phyloP scores from a whole-genome alignment of 2,329 filamentous ascomycete species.

The Fusarium sp. region DNA sequence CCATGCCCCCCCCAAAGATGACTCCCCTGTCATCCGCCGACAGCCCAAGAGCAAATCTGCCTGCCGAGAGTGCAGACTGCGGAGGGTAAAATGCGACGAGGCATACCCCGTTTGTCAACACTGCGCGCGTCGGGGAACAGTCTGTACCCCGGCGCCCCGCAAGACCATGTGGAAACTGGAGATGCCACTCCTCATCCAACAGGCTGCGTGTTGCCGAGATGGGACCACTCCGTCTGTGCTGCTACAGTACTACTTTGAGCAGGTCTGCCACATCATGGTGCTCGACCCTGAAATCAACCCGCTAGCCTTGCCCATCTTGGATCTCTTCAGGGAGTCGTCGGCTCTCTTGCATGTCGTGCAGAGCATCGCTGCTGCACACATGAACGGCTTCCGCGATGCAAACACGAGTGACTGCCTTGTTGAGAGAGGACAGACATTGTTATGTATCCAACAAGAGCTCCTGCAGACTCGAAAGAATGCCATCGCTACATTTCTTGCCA shows the following conservation, averaged over 20 bases:
- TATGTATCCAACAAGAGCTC: neutral
- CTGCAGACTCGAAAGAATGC: neutral
- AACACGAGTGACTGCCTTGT: neutral
- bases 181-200: neutral
- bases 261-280: neutral
- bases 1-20: neutral
- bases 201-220: neutral
- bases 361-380: neutral
- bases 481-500: neutral
- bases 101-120: neutral
- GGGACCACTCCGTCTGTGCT: neutral
- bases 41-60: neutral
- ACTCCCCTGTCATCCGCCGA: neutral
- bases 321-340: neutral
- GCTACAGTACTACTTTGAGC: neutral
- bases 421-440: neutral
- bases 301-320: neutral
- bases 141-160: neutral
- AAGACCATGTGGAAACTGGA: neutral
- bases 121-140: neutral
- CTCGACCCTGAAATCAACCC: neutral
- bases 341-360: neutral
- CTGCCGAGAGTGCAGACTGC: neutral
- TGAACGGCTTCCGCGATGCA: neutral
- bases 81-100: neutral